A percentile compares a stretch with the other conserved stretches of the same genome.
phyloP scores from a whole-genome alignment of 2,329 filamentous ascomycete species.

The Botrytis deweyae region DNA sequence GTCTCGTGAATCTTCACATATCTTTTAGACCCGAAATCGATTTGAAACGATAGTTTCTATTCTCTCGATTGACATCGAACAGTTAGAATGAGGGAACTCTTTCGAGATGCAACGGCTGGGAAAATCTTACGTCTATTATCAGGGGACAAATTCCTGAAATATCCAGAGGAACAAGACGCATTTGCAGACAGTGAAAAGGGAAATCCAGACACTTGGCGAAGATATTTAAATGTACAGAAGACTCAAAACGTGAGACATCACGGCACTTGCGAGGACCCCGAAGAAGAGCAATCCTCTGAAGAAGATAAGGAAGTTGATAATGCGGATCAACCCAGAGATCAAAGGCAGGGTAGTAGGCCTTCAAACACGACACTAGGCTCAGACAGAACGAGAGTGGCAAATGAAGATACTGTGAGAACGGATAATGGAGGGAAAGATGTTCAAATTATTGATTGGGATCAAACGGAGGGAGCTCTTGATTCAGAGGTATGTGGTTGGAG shows the following conservation, averaged over 20 bases:
- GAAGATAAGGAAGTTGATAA: neutral
- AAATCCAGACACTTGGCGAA: neutral
- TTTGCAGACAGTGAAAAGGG: neutral
- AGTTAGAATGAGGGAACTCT: slow-evolving; percentile 7
- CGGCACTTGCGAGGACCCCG: neutral
- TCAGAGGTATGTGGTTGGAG: slow-evolving; percentile 39
- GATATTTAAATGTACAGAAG: neutral
- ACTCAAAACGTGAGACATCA: slow-evolving; percentile 2
- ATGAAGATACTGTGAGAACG: slow-evolving; percentile 42
- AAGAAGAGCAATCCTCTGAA: neutral
- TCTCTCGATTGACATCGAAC: neutral
- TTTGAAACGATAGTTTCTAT: neutral
- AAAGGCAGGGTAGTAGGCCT: neutral
- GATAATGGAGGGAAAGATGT: slow-evolving; percentile 41
- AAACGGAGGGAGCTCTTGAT: slow-evolving; percentile 52
- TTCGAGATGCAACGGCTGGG: slow-evolving; percentile 12
- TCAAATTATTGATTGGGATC: slow-evolving; percentile 43
- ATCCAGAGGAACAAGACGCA: neutral
- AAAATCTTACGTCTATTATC: neutral
- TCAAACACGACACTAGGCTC: neutral
- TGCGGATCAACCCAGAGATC: neutral
- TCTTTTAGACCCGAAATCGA: neutral
- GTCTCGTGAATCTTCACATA: neutral
- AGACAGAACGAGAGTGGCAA: neutral
- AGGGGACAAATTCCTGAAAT: neutral